Evolutionary conservation across 768 basidiomycete genomes (phyloP).

Genomic region (Tulasnella sp.): DNA sequence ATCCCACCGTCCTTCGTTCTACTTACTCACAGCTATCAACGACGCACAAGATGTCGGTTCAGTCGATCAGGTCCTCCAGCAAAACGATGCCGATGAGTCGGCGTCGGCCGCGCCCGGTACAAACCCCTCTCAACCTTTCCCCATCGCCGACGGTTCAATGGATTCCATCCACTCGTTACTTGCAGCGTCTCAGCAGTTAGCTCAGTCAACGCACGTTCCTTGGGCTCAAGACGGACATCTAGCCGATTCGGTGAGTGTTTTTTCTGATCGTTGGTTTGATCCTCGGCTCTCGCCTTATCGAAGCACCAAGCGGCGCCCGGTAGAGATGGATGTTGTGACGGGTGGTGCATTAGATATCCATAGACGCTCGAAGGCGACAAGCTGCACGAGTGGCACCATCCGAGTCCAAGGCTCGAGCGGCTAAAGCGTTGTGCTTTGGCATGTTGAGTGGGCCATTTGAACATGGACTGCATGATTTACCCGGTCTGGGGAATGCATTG

Average conservation of each 20-base stretch:
- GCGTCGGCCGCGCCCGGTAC: neutral
- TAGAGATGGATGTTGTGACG: neutral
- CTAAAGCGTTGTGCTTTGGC: neutral
- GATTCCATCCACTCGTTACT: slow-evolving; percentile 12
- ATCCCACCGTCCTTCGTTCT: slow-evolving; percentile 14
- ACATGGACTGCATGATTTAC: neutral
- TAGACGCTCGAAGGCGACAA: neutral
- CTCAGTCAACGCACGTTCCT: neutral
- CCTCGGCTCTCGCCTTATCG: neutral
- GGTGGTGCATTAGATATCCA: neutral
- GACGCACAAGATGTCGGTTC: neutral
- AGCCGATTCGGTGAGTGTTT: neutral
- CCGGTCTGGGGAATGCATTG: neutral
- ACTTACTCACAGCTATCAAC: slow-evolving; percentile 5
- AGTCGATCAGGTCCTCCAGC: neutral
- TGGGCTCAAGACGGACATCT: neutral
- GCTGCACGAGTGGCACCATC: neutral
- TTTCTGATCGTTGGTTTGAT: neutral
- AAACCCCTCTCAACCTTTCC: neutral
- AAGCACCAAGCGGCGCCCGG: neutral
- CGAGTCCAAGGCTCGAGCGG: neutral
- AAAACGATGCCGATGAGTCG: neutral
- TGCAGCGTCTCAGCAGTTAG: slow-evolving; percentile 9
- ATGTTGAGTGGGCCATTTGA: neutral
- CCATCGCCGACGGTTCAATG: slow-evolving; percentile 13